Percentiles rank a stretch among this genome's conserved stretches.
phyloP scores from a whole-genome alignment of 2,329 filamentous ascomycete genomes.

The Trichoderma sp. region DNA sequence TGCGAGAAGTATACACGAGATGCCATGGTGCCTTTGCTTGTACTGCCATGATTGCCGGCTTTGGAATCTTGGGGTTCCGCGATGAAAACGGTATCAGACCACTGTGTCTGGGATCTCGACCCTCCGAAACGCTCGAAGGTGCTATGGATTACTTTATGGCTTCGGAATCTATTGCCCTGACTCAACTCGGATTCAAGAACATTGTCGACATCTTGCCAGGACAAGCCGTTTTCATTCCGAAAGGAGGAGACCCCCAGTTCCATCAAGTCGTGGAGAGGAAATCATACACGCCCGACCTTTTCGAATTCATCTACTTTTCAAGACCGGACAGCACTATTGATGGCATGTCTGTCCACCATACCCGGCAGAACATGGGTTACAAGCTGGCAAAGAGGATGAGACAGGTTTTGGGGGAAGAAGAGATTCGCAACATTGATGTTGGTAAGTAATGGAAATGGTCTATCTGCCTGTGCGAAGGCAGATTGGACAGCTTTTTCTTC shows the following conservation, averaged over 20 bases:
- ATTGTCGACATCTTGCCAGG: conserved; percentile 79
- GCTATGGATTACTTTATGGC: conserved; percentile 87
- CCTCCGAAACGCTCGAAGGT: conserved; percentile 61
- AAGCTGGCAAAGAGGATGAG: conserved; percentile 75
- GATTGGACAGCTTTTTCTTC: conserved; percentile 15
- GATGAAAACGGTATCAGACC: conserved; percentile 71
- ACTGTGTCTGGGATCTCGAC: conserved; percentile 73
- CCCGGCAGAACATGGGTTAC: conserved; percentile 82
- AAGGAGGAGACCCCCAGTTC: conserved; percentile 73
- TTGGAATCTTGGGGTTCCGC: conserved; percentile 21
- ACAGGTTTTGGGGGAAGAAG: conserved; percentile 66
- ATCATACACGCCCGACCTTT: conserved; percentile 75
- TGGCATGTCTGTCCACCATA: conserved; percentile 82
- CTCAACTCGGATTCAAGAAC: conserved; percentile 76
- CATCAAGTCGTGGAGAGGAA: conserved; percentile 69
- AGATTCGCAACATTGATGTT: conserved; percentile 74
- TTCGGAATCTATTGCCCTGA: conserved; percentile 82
- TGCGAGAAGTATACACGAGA: conserved; percentile 49
- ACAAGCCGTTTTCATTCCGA: conserved; percentile 81
- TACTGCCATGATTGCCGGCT: conserved; percentile 24
- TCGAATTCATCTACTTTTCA: conserved; percentile 87
- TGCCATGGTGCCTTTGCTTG: conserved; percentile 20
- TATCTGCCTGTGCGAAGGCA: no score
- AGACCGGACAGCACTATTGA: conserved; percentile 82
- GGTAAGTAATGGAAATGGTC: conserved; percentile 30